These are phyloP conservation scores for Plasmodium fragile DNA, from an alignment of 169 alveolate genomes.

Conservation along the genomic window DNA sequence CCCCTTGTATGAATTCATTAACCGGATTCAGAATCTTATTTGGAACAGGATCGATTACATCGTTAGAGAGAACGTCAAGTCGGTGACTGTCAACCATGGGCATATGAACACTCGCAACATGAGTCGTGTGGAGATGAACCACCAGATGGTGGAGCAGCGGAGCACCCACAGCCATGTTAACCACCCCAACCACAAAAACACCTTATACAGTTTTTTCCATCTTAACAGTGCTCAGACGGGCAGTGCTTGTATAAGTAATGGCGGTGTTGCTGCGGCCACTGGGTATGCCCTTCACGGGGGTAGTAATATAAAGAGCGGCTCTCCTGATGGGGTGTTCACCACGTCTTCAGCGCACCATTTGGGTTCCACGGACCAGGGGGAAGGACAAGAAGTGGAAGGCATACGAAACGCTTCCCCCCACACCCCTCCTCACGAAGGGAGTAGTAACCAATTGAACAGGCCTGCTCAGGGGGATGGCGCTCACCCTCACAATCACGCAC, in stretches of 20 bases:
- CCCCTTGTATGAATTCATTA: slow-evolving; percentile 16
- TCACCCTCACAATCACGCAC: neutral
- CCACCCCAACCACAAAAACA: neutral
- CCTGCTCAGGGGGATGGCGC: neutral
- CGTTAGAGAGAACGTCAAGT: slow-evolving; percentile 17
- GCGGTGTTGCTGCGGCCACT: neutral
- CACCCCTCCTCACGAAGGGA: neutral
- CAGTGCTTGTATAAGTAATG: neutral
- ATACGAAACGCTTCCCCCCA: neutral
- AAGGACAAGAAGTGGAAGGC: neutral
- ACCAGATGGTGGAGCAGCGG: neutral
- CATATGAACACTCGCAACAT: no score
- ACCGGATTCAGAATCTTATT: slow-evolving; percentile 17
- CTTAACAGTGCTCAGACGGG: neutral
- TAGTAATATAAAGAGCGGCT: neutral
- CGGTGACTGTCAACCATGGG: neutral
- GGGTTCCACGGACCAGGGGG: neutral
- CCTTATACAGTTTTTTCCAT: neutral
- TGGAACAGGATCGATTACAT: slow-evolving; percentile 41
- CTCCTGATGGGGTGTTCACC: neutral
- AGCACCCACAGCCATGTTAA: neutral
- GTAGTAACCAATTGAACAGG: neutral
- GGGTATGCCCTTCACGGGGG: neutral
- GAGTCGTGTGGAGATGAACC: neutral
- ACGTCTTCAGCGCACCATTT: neutral